Conservation (phyloP, 441 rosid species). For the Bruguiera hainesii region DNA sequence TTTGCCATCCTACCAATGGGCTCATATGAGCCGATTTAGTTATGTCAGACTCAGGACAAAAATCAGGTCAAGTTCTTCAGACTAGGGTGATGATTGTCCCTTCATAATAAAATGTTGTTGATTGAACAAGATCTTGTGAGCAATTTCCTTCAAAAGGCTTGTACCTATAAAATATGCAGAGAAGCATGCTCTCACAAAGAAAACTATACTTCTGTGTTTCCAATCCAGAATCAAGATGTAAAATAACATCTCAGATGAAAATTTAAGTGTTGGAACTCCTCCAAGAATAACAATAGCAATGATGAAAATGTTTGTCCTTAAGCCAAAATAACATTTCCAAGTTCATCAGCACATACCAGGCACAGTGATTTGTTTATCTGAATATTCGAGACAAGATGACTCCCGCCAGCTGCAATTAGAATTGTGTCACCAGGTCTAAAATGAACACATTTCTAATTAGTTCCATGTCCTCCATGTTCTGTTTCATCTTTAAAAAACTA, state of each 20-base stretch:
- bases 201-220: no score
- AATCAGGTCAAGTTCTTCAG: background rate
- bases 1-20: background rate
- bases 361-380: conserved; percentile 88
- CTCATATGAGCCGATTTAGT: background rate
- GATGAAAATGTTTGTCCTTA: no score
- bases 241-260: no score
- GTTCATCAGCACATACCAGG: conserved; percentile 58
- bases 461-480: background rate
- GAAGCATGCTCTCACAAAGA: no score
- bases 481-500: background rate
- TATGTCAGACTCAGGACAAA: background rate
- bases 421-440: conserved; percentile 93
- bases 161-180: no score
- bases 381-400: conserved; percentile 73
- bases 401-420: conserved; percentile 82
- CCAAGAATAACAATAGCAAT: no score
- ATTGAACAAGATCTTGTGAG: no score
- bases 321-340: background rate
- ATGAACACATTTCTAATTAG: conserved; percentile 27
- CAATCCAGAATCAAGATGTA: no score
- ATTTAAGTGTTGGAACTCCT: no score
- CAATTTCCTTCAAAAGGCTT: no score
- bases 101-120: background rate
- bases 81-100: background rate